Base-by-base conservation (phyloP, 2,329 filamentous ascomycete genomes). In the Sporothrix phasma region DNA sequence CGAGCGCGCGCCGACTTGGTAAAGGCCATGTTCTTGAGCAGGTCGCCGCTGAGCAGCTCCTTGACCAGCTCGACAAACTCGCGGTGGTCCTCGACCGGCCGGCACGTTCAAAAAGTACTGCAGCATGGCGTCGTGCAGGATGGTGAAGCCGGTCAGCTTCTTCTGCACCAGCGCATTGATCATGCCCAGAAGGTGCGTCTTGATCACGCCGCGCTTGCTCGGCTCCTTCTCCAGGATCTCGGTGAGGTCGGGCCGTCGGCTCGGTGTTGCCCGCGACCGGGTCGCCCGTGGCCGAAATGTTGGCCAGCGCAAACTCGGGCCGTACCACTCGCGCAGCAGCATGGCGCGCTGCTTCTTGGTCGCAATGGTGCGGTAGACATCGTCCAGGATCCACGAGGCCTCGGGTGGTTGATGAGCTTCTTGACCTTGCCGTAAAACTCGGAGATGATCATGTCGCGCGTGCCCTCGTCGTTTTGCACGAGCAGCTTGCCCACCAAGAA, bases 71-170 rank as follows among this genome's bases (percentile, higher is more conserved):
- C 92, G 65, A 95, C 78, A 72, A 96, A 97, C 70, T 96, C 92
- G 37, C 81, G 89, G 47, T 90, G 87, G 74, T 97, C 93, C 65
- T 90, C 86, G 51, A 87, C 88, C 92, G 4, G 84, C 79, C 68
- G 88, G 87, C 54, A 87, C 85, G 71, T 89, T 93, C 62, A 91
- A 78, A 76, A 93, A 97, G 76, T 97, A 99, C 74, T 99, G 93
- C 66, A 97, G 80, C 92, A 99, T 96, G 59, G 94, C 94, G 72
- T 97, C 94, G 75, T 99, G 95, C 22, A 99, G 84, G 83, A 99
- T 95, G 2, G 93, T 97, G 77, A 99, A 97, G 10, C 91, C 93
- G 0, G 91, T 95, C 77, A 94, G 87, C 77, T 94, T 94, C 84
- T 99, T 99, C 77, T 99, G 92, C 56, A 97, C 84, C 47, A 99